phyloP scores from a whole-genome alignment of 331 rosid genomes.

The Cydonia oblonga region DNA sequence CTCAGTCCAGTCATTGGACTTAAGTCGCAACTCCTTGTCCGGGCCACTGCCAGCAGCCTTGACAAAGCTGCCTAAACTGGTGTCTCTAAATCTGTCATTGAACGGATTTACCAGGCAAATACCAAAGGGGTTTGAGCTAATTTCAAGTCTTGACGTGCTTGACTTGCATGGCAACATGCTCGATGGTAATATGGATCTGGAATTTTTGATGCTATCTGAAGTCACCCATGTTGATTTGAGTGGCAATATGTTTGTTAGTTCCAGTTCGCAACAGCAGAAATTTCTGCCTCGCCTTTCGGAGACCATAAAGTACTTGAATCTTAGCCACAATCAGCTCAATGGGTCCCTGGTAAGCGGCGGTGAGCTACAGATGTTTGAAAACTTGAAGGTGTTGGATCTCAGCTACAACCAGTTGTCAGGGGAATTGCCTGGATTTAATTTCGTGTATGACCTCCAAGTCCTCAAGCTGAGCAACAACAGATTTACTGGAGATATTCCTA shows the following conservation, averaged over 20 bases:
- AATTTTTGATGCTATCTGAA: constrained; percentile 41
- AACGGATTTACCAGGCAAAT: constrained; percentile 58
- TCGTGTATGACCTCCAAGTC: constrained; percentile 79
- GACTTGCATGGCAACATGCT: constrained; percentile 86
- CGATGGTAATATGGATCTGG: constrained; percentile 50
- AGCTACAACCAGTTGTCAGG: constrained; percentile 86
- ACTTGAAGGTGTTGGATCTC: constrained; percentile 85
- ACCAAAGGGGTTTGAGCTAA: constrained; percentile 68
- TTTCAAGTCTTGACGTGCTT: constrained; percentile 53
- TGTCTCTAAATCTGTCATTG: constrained; percentile 60
- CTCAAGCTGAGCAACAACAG: constrained; percentile 86
- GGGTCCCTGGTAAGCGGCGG: constrained; percentile 69
- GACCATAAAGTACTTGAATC: constrained; percentile 62
- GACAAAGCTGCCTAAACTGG: constrained; percentile 45
- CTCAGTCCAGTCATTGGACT: constrained; percentile 67
- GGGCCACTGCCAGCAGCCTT: constrained; percentile 50
- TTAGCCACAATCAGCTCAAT: constrained; percentile 70
- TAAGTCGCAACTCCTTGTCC: constrained; percentile 65
- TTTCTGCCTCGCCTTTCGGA: constrained; percentile 62
- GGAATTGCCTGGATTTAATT: constrained; percentile 85
- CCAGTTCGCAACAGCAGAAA: constrained; percentile 41
- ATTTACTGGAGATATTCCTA: constrained; percentile 76
- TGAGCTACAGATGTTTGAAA: constrained; percentile 48
- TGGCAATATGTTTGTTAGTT: constrained; percentile 56
- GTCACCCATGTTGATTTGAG: constrained; percentile 81